Percentiles rank a stretch among this genome's conserved stretches.
These are phyloP conservation scores for Firmiana major DNA, from an alignment of 345 rosid genomes.

Conservation along the genomic window DNA sequence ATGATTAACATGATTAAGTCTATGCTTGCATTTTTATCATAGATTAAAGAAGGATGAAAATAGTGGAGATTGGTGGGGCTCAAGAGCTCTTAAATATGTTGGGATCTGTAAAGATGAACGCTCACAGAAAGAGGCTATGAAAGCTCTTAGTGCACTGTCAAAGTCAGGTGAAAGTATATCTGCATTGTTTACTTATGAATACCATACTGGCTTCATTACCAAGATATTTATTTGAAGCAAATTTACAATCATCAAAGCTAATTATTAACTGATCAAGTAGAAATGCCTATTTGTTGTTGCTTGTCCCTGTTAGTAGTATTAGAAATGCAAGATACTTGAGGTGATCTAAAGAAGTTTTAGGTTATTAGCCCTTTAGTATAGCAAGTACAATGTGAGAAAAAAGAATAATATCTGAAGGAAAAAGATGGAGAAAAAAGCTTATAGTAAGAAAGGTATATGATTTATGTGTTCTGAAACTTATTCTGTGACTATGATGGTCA, in stretches of 20 bases:
- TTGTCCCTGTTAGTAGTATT: not conserved
- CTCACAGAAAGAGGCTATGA: slow-evolving; percentile 75
- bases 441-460: not conserved
- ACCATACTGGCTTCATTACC: not conserved
- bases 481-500: not conserved
- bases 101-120: slow-evolving; percentile 64
- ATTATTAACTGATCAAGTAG: not conserved
- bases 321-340: not conserved
- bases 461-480: not conserved
- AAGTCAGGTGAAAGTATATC: slow-evolving; percentile 40
- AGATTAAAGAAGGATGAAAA: slow-evolving; percentile 90
- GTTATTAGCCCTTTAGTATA: not conserved
- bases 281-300: not conserved
- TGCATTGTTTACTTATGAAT: not conserved
- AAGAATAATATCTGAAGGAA: not conserved
- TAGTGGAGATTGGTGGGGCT: slow-evolving; percentile 86
- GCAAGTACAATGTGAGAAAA: not conserved
- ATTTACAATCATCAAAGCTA: not conserved
- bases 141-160: slow-evolving; percentile 72
- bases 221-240: not conserved
- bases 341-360: not conserved
- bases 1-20: not conserved
- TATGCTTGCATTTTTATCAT: slow-evolving; percentile 12
- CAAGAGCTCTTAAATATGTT: slow-evolving; percentile 77
- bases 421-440: not conserved